A percentile compares a stretch with the other conserved stretches of the same genome.
Conservation (phyloP, 495 filamentous ascomycete genomes). For the Friedmanniomyces endolithicus region DNA sequence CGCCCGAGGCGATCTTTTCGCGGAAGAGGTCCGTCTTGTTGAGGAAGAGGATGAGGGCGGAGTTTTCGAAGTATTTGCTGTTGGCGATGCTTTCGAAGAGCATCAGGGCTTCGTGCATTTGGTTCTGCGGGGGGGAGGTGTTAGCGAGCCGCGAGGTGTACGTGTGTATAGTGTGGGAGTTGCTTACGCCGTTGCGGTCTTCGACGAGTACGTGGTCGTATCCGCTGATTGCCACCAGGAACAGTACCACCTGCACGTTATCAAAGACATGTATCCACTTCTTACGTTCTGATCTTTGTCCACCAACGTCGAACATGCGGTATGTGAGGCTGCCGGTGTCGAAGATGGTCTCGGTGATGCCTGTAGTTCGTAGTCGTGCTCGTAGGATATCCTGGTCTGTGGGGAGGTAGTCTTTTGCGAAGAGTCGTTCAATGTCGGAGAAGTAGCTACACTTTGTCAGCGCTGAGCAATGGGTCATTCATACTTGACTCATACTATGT, state of each 20-base stretch:
- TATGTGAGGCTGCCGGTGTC: constrained; percentile 91
- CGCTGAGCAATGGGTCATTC: constrained; percentile 17
- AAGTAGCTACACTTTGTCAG: constrained; percentile 58
- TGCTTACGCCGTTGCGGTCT: constrained; percentile 87
- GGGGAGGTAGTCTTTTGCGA: constrained; percentile 77
- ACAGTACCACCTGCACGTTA: constrained; percentile 84
- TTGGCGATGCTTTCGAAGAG: constrained; percentile 96
- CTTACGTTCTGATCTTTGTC: constrained; percentile 93
- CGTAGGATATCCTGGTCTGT: constrained; percentile 93
- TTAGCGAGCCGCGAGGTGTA: neutral
- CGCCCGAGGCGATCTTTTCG: constrained; percentile 55
- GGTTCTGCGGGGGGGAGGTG: constrained; percentile 53
- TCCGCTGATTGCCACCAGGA: constrained; percentile 89
- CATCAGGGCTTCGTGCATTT: constrained; percentile 99
- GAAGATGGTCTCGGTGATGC: constrained; percentile 94
- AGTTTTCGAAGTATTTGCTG: constrained; percentile 93
- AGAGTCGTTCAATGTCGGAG: constrained; percentile 75
- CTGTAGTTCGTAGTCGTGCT: constrained; percentile 83
- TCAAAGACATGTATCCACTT: constrained; percentile 99
- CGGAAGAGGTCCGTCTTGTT: constrained; percentile 99
- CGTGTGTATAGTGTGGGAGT: neutral
- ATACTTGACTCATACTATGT: constrained; percentile 57
- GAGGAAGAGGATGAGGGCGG: constrained; percentile 91
- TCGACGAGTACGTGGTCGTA: constrained; percentile 97
- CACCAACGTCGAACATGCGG: constrained; percentile 97